Conservation (phyloP, 2,329 filamentous ascomycete genomes). For the Colletotrichum higginsianum region DNA sequence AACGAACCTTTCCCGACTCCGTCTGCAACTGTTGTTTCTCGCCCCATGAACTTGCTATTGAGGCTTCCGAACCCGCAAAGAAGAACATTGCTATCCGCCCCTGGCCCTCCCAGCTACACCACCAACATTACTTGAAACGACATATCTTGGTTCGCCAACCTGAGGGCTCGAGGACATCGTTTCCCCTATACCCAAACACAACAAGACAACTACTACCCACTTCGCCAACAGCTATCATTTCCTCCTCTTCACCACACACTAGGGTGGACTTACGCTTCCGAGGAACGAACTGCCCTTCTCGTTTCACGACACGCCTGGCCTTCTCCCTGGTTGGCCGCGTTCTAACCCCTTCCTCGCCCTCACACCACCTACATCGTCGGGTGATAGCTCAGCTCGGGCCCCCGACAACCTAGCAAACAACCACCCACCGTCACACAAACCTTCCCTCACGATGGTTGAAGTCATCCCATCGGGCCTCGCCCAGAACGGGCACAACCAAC, state of each 20-base stretch:
- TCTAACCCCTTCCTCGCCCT: conserved; percentile 13
- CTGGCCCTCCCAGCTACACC: conserved; percentile 46
- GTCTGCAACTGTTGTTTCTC: conserved; percentile 23
- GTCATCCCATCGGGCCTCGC: conserved; percentile 46
- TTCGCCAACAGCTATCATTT: background rate
- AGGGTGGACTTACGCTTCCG: conserved; percentile 14
- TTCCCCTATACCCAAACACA: conserved; percentile 12
- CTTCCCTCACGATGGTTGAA: conserved; percentile 51
- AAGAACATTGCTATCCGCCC: conserved; percentile 40
- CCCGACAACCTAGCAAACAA: conserved; percentile 1
- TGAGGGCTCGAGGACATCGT: conserved; percentile 5
- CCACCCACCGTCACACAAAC: conserved; percentile 11
- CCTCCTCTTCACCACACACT: conserved; percentile 15
- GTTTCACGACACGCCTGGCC: conserved; percentile 12
- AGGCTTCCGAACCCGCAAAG: conserved; percentile 47
- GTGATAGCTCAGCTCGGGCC: conserved; percentile 27
- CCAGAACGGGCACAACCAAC: conserved; percentile 39
- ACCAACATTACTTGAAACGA: conserved; percentile 31
- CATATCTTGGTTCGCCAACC: conserved; percentile 6
- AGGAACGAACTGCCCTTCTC: background rate
- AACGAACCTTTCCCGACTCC: conserved; percentile 33
- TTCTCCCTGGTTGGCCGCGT: conserved; percentile 22
- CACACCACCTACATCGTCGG: conserved; percentile 22
- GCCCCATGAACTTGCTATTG: conserved; percentile 60
- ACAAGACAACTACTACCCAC: conserved; percentile 2